phyloP scores from a whole-genome alignment of 2,329 filamentous ascomycete species.

The Fusarium hostae region DNA sequence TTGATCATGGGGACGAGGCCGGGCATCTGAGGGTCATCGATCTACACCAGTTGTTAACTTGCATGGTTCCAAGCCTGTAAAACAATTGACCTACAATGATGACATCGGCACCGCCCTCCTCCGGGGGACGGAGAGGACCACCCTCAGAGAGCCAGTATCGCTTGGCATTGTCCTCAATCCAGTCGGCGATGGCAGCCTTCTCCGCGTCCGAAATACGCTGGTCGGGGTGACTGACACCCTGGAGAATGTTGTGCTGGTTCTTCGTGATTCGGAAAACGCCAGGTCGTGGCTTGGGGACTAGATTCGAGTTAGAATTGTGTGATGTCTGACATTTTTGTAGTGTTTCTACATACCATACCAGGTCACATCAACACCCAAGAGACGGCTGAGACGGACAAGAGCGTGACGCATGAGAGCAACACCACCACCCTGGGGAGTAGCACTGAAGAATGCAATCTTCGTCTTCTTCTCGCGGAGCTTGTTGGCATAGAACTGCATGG shows the following conservation, averaged over 20 bases:
- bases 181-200: conserved; percentile 71
- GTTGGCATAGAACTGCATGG: conserved; percentile 70
- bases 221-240: conserved; percentile 75
- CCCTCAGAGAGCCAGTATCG: conserved; percentile 77
- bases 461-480: conserved; percentile 71
- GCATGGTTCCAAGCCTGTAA: neutral
- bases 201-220: conserved; percentile 73
- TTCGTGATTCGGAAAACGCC: conserved; percentile 87
- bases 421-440: conserved; percentile 83
- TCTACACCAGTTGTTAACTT: conserved; percentile 49
- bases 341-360: conserved; percentile 70
- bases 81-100: conserved; percentile 65
- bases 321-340: neutral
- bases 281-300: conserved; percentile 81
- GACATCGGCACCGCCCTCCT: conserved; percentile 79
- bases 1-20: conserved; percentile 81
- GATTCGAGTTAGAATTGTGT: neutral
- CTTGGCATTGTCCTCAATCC: conserved; percentile 78
- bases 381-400: conserved; percentile 75
- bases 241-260: conserved; percentile 88
- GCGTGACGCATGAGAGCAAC: conserved; percentile 86
- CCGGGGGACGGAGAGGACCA: conserved; percentile 72
- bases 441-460: conserved; percentile 82
- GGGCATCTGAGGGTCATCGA: conserved; percentile 89
- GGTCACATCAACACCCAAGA: conserved; percentile 74